These are phyloP conservation scores for Debaryomycetaceae sp. DNA, from an alignment of 1,139 yeast species.

Conservation along the genomic window DNA sequence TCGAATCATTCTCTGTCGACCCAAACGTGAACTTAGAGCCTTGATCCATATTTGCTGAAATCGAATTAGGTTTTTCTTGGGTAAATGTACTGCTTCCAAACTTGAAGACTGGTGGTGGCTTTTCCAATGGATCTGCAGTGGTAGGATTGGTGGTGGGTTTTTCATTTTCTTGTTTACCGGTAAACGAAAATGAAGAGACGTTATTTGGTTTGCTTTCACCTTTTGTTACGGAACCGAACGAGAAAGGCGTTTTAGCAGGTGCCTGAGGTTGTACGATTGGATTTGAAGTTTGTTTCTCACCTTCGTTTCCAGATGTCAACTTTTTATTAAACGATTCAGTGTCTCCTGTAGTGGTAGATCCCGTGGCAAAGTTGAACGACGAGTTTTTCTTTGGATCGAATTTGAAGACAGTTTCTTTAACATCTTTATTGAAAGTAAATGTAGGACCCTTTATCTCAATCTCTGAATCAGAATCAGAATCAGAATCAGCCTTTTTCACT, in stretches of 20 bases:
- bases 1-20: neutral
- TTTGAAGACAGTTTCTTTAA: constrained; percentile 50
- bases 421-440: constrained; percentile 49
- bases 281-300: neutral
- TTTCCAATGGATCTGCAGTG: neutral
- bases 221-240: constrained; percentile 17
- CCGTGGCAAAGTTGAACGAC: constrained; percentile 2
- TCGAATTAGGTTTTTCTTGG: neutral
- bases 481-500: constrained; percentile 32
- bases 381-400: constrained; percentile 13
- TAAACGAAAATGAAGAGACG: neutral
- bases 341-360: constrained; percentile 11
- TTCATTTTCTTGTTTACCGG: too few species aligned
- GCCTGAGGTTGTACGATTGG: constrained; percentile 1
- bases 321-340: constrained; percentile 7
- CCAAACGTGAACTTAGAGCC: constrained; percentile 17
- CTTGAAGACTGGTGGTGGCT: constrained; percentile 7
- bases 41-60: constrained; percentile 1
- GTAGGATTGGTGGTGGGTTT: neutral
- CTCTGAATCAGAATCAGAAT: constrained; percentile 52
- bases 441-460: constrained; percentile 64
- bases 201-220: constrained; percentile 1
- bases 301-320: neutral
- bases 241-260: constrained; percentile 21
- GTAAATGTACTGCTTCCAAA: constrained; percentile 5